Base-by-base conservation (phyloP, 2,329 filamentous ascomycete genomes). In the Curvularia verruculosa region DNA sequence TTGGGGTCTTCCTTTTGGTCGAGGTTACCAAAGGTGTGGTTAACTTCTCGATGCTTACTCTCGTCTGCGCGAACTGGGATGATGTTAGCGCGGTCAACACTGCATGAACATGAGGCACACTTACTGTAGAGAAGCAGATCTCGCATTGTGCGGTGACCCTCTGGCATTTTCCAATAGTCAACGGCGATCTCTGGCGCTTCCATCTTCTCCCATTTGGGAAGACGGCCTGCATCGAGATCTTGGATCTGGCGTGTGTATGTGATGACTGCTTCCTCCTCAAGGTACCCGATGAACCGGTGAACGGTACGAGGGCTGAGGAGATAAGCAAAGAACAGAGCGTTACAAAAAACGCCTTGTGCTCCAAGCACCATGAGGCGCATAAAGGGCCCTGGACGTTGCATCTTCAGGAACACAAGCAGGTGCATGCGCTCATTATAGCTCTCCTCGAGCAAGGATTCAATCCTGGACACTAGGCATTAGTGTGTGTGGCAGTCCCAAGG, bases 381-480 rank as follows among this genome's bases (percentile, higher is more conserved):
- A 81, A 96, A 95, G 82, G 85, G 87, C 13, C 91, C 91, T 3
- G 91, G 91, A 65, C 92, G 85, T 55, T 89, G 90, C 84, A 96
- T 90, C 78, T 96, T 96, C 76, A 99, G 87, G 77, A 98, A 97
- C 0, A 91, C 95, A 28, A 96, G 80, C 1, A 96, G 85, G 70
- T 96, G 92, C 92, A 98, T 97, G 24, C 93, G 84, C 77, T 96
- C 92, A 75, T 96, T 96, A 79, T 91, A 96, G 61, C 88, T 90
- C 79, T 96, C 92, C 76, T 96, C 92, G 1, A 96, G 84, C 8
- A 96, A 82, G 0, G 91, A 94, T 78, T 96, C 92, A 73, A 99
- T 98, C 91, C 90, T 84, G 51, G 19, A 23, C n/a, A 31, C 7
- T 7, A 5, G 28, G 15, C 18, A 18, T 67, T 37, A 65, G 65